These are phyloP conservation scores for Rhynchospora pubera DNA, from an alignment of 176 grass and related monocot genomes.

Conservation along the genomic window DNA sequence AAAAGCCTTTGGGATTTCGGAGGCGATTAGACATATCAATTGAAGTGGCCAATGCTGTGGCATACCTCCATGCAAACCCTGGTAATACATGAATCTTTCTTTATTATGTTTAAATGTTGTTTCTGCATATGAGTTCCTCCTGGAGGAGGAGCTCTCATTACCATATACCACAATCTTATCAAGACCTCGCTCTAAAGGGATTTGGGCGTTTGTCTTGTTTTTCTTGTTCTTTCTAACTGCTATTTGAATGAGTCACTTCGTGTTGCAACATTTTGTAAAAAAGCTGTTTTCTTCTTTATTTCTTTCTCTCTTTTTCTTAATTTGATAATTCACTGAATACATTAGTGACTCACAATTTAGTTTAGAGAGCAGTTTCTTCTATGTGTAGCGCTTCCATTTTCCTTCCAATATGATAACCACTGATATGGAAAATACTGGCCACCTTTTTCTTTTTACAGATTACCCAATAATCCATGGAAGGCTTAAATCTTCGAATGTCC, in stretches of 20 bases:
- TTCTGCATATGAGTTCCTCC: neutral
- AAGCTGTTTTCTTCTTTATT: neutral
- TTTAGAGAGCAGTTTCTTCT: neutral
- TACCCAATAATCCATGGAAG: conserved; percentile 52
- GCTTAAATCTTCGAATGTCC: conserved; percentile 44
- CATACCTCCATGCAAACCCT: conserved; percentile 78
- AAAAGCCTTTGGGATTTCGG: conserved; percentile 37
- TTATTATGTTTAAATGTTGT: neutral
- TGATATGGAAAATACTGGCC: neutral
- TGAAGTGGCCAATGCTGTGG: conserved; percentile 75
- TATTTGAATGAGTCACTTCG: neutral
- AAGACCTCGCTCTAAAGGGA: too few relatives aligned
- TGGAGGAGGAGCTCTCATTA: neutral
- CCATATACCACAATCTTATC: too few relatives aligned
- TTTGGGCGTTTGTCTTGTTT: neutral
- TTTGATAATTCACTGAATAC: too few relatives aligned
- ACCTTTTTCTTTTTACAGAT: conserved; percentile 21
- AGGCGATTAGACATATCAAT: conserved; percentile 60
- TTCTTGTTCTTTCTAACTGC: neutral
- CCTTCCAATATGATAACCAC: neutral
- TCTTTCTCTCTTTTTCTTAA: too few relatives aligned
- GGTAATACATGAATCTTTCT: neutral
- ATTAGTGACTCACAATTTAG: too few relatives aligned
- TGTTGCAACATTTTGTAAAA: neutral
- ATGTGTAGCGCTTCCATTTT: neutral